phyloP scores from a whole-genome alignment of 768 basidiomycete genomes.

The Pleurotus sapidus region DNA sequence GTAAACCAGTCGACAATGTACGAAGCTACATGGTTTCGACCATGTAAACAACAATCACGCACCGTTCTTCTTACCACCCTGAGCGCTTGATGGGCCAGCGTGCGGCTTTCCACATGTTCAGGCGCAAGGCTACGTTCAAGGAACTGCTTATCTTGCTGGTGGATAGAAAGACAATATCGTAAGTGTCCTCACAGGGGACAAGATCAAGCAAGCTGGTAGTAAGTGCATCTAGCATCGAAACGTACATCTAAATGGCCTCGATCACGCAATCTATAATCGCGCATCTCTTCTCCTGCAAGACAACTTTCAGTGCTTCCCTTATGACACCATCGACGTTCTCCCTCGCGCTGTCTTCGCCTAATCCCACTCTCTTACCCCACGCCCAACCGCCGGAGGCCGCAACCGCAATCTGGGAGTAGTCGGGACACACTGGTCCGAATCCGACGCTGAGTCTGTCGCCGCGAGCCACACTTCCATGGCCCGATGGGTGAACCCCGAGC shows the following conservation, averaged over 20 bases:
- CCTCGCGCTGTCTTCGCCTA: slow-evolving; percentile 20
- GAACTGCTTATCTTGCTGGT: slow-evolving; percentile 35
- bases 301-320: slow-evolving; percentile 52
- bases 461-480: slow-evolving; percentile 43
- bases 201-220: slow-evolving; percentile 43
- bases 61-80: no score
- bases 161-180: slow-evolving; percentile 52
- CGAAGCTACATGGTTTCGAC: no score
- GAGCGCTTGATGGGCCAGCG: no score
- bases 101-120: no score
- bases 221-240: no score
- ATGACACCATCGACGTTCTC: slow-evolving; percentile 28
- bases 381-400: slow-evolving; percentile 72
- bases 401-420: slow-evolving; percentile 60
- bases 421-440: slow-evolving; percentile 61
- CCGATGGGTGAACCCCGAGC: slow-evolving; percentile 60
- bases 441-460: slow-evolving; percentile 56
- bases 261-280: slow-evolving; percentile 68
- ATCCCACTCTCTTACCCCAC: slow-evolving; percentile 42
- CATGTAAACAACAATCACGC: no score
- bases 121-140: slow-evolving; percentile 47
- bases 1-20: no score
- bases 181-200: slow-evolving; percentile 51
- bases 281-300: slow-evolving; percentile 55
- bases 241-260: no score